Conservation (phyloP, 2,329 filamentous ascomycete genomes). For the Aspergillus pseudoterreus region DNA sequence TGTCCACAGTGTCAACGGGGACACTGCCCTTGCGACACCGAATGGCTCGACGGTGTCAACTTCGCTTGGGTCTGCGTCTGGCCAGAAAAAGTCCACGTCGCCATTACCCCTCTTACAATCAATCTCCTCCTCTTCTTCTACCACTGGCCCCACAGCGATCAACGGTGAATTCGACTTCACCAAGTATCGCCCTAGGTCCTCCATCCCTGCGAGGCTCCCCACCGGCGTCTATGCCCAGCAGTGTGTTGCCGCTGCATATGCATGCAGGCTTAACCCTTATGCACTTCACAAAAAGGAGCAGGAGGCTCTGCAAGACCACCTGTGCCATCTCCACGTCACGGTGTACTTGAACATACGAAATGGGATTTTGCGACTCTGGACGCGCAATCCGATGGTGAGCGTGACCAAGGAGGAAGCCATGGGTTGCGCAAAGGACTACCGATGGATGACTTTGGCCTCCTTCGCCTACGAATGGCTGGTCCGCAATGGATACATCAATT, state of each 20-base stretch:
- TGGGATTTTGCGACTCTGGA: constrained; percentile 86
- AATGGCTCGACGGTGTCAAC: constrained; percentile 25
- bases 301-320: constrained; percentile 69
- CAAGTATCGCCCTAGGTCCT: constrained; percentile 70
- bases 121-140: constrained; percentile 11
- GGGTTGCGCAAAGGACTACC: constrained; percentile 80
- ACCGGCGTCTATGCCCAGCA: constrained; percentile 81
- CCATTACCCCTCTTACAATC: constrained; percentile 20
- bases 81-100: constrained; percentile 23
- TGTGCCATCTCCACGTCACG: constrained; percentile 86
- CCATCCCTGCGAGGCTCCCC: constrained; percentile 73
- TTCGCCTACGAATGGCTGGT: constrained; percentile 91
- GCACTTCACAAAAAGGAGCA: constrained; percentile 83
- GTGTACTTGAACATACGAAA: constrained; percentile 96
- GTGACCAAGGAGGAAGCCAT: constrained; percentile 82
- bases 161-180: constrained; percentile 28
- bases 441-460: constrained; percentile 85
- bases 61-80: constrained; percentile 21
- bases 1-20: constrained; percentile 15
- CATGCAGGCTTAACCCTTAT: constrained; percentile 85
- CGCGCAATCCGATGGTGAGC: constrained; percentile 75
- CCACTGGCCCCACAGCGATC: constrained; percentile 16
- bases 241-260: constrained; percentile 83
- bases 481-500: constrained; percentile 92
- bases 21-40: constrained; percentile 20